These are phyloP conservation scores for Aspergillus tanneri DNA, from an alignment of 2,329 filamentous ascomycete genomes.

Conservation along the genomic window DNA sequence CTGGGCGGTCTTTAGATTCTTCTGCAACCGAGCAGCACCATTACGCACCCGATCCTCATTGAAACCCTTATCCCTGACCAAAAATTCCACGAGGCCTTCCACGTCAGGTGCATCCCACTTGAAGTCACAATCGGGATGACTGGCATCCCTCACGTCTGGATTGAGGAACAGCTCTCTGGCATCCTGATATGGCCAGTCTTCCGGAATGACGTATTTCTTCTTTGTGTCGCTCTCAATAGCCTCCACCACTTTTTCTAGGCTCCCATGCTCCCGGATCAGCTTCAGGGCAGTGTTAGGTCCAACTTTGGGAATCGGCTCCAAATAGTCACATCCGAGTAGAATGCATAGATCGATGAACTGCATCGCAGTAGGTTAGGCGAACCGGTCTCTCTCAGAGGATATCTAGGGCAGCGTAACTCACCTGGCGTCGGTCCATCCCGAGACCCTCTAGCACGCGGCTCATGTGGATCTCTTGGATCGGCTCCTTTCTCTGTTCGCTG, in stretches of 20 bases:
- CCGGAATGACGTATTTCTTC: constrained; percentile 79
- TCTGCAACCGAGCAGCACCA: constrained; percentile 74
- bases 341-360: constrained; percentile 98
- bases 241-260: constrained; percentile 82
- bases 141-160: constrained; percentile 80
- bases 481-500: constrained; percentile 95
- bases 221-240: constrained; percentile 73
- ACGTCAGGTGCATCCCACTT: constrained; percentile 96
- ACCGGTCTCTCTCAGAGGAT: constrained; percentile 5
- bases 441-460: constrained; percentile 83
- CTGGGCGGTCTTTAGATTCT: constrained; percentile 87
- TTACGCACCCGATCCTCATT: constrained; percentile 87
- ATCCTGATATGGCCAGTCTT: constrained; percentile 95
- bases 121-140: constrained; percentile 87
- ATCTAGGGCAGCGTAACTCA: constrained; percentile 35
- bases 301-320: constrained; percentile 93
- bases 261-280: constrained; percentile 87
- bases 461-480: constrained; percentile 91
- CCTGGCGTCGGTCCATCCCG: constrained; percentile 82
- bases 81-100: constrained; percentile 82
- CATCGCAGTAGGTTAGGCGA: constrained; percentile 8
- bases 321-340: constrained; percentile 93
- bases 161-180: constrained; percentile 89
- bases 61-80: constrained; percentile 94
- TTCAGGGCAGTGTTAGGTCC: constrained; percentile 90